Base-by-base conservation (phyloP, 495 filamentous ascomycete species). In the Aspergillus nidulans region DNA sequence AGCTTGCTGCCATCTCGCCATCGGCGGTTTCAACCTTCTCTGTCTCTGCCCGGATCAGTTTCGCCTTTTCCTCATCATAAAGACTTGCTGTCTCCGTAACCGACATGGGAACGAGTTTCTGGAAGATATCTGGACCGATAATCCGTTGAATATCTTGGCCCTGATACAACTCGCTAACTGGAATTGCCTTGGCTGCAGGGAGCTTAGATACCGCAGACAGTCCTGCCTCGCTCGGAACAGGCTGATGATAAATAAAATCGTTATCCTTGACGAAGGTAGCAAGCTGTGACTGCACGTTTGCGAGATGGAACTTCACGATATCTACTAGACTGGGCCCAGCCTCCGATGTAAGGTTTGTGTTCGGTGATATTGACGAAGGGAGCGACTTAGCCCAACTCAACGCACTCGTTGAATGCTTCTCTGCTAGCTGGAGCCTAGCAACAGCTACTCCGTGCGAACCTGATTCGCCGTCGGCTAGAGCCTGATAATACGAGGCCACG, bases 1-100 rank as follows among this genome's bases (percentile, higher is more conserved):
- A 69, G 61, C 91, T 95, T 30, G 95, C 89, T 19, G 88, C 91
- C 89, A 98, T 95, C 68, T 97, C 95, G 57, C 90, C 84, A 60
- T 96, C 91, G 8, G 92, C 92, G 6, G 85, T 81, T 55, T 97
- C 91, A 6, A 94, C 90, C 57, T 87, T 86, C 69, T 97, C 94
- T 2, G 90, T 90, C 68, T 98, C 94, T 2, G 94, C 95, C 26
- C 94, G 83, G 26, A 96, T 85, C 34, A 98, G 74, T 70, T 97
- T 97, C 18, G 95, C 94, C 67, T 97, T 98, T 69, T 98, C 94
- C 71, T 98, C 94, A 64, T 97, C 94, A 67, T 98, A 98, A 59
- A 97, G 73, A 68, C 92, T 97, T 25, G 94, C 94, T 28, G 90
- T 94, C 67, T 98, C 92, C 5, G 94, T 98, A 7, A 98, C 92